Evolutionary conservation across 176 grass and related monocot genomes (phyloP), one percentile per base, ranked within the genome.

Genomic region (Areca catechu): DNA sequence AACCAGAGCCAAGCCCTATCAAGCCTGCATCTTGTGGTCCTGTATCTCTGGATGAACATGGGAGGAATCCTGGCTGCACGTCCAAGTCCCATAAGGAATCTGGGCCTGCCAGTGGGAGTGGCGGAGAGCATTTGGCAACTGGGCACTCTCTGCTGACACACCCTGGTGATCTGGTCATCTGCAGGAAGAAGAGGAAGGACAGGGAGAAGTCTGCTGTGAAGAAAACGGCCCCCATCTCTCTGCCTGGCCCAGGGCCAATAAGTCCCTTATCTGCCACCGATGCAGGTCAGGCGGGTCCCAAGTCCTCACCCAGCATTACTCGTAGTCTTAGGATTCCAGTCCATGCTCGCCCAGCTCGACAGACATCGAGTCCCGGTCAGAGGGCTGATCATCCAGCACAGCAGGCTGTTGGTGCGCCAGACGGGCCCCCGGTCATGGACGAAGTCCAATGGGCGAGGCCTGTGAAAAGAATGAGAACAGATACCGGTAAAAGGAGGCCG

Each of bases 381-480:
- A 89, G 87, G 93, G 75, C 71, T 9, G 24, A 65, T 0, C 71
- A 74, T 10, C 61, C 69, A 3, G 37, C 50, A 24, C 80, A 80
- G 48, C 76, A 66, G 7, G 60, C 62, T 0, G 81, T 79, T 16
- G 76, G 65, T 2, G 81, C 68, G 1, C 78, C 67, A 0, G 72
- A 49, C 34, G 80, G 69, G 0, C 70, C 66, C 0, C 73, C 70
- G 0, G 82, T 88, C 52, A 92, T 92, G 19, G 88, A 84, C n/a
- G 94, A 89, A 57, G 81, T 98, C 63, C 94, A 93, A 27, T 98
- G 94, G 94, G 94, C 94, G 4, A 98, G 89, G 62, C 87, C 88
- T 58, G 84, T 73, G 60, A 93, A 92, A 79, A 83, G 76, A 73
- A 69, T 29, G 76, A 84, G 94, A 67, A 92, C 94, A 3, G 94